Percentiles rank a stretch among this genome's conserved stretches.
Conservation (phyloP, 202 grass and related monocot genomes). For the Panicum virgatum region DNA sequence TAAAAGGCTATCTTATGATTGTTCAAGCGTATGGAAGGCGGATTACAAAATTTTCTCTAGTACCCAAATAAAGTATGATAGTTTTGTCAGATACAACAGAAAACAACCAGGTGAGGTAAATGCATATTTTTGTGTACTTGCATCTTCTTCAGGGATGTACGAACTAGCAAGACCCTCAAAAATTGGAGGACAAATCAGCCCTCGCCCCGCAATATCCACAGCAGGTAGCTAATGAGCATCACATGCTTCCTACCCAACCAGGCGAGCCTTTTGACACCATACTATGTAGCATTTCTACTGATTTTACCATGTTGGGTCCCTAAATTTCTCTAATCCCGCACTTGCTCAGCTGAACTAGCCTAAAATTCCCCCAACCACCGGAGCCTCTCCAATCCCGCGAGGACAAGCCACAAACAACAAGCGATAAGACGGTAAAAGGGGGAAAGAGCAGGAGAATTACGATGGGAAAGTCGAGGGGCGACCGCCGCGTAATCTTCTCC, state of each 20-base stretch:
- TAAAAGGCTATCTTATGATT: not conserved
- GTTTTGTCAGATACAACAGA: not conserved
- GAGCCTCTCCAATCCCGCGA: not conserved
- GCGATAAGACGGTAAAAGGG: not conserved
- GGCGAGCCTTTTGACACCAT: not conserved
- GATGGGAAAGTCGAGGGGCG: constrained; percentile 73
- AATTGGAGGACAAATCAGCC: not conserved
- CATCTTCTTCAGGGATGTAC: not conserved
- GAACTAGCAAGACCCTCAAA: not conserved
- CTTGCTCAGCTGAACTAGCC: not conserved
- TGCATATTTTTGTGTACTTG: not conserved
- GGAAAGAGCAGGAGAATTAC: constrained; percentile 34
- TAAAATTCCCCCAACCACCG: not conserved
- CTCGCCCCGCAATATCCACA: not conserved
- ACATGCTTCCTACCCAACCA: not conserved
- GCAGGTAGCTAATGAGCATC: not conserved
- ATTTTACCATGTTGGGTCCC: not conserved
- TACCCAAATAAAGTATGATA: not conserved
- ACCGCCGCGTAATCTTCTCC: constrained; percentile 68
- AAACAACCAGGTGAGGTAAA: not conserved
- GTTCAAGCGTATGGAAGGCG: not conserved
- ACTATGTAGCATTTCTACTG: not conserved
- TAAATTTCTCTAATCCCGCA: not conserved
- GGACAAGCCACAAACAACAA: not conserved
- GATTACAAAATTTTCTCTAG: not conserved